phyloP scores from a whole-genome alignment of 2,329 filamentous ascomycete species.

The Clarireedia hainanense region DNA sequence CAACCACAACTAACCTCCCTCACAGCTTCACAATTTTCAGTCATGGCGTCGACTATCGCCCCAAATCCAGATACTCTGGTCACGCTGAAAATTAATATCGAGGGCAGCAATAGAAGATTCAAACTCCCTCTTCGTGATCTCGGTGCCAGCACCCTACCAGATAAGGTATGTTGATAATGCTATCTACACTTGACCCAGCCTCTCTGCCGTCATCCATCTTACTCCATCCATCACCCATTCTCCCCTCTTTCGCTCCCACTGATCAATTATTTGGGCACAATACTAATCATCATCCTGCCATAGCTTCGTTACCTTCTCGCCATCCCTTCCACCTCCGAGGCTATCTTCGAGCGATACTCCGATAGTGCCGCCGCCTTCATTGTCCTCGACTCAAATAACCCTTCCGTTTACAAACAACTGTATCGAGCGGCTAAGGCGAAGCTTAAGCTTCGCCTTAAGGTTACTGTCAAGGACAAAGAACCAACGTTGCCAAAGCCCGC shows the following conservation, averaged over 20 bases:
- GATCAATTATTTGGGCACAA: not conserved
- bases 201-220: slow-evolving; percentile 5
- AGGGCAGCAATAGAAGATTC: slow-evolving; percentile 71
- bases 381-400: slow-evolving; percentile 67
- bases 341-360: slow-evolving; percentile 85
- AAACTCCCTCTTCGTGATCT: slow-evolving; percentile 87
- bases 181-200: slow-evolving; percentile 11
- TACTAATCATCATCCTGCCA: slow-evolving; percentile 22
- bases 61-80: slow-evolving; percentile 60
- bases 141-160: slow-evolving; percentile 62
- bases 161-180: slow-evolving; percentile 59
- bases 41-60: slow-evolving; percentile 27
- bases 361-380: slow-evolving; percentile 82
- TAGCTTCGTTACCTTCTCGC: slow-evolving; percentile 64
- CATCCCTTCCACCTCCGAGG: slow-evolving; percentile 53
- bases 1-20: too few species aligned
- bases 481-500: slow-evolving; percentile 30
- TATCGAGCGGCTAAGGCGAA: slow-evolving; percentile 97
- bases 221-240: not conserved
- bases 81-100: slow-evolving; percentile 76
- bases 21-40: not conserved
- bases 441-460: slow-evolving; percentile 86
- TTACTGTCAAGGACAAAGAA: slow-evolving; percentile 41
- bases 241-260: not conserved
- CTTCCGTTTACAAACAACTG: slow-evolving; percentile 89